Base-by-base conservation (phyloP, 1,139 yeast species). In the Nadsonia commutata region DNA sequence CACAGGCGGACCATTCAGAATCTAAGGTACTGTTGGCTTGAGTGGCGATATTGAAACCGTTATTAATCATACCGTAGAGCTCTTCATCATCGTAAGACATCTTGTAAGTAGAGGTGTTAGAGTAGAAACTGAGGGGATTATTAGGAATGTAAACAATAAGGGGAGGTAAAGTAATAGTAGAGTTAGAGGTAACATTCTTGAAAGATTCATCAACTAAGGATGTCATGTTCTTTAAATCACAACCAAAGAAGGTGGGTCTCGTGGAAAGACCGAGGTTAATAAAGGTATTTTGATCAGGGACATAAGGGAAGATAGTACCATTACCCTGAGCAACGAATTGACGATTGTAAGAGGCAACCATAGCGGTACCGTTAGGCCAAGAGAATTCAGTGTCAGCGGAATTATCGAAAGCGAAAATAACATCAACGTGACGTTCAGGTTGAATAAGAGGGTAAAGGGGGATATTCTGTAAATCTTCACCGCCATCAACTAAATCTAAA, bases 401-500 rank as follows among this genome's bases (percentile, higher is more conserved):
- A 61, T 80, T 82, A 57, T 86, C 97, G 56, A 76, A 78, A 0
- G 94, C 94, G 59, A 86, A 74, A 31, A 86, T 71, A 11, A 81
- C 75, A 57, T 86, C 97, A 19, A 85, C 68, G n/a, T 68, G 66
- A 56, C 96, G 73, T 40, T 70, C 71, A 9, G 75, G 72, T 60
- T 80, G 90, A 40, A 85, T 60, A 52, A 85, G 67, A 19, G 96
- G 95, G 48, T 72, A 68, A 40, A 84, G 64, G 8, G 96, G 96
- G 23, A 86, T 69, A 52, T 80, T 81, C 58, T 85, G 90, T 13
- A 61, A 62, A 62, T 83, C 95, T 60, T 80, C 88, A 51, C 95
- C 95, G 48, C 95, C 95, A 57, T 86, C 96, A n/a, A 78, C 88
- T 48, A 85, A 67, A 55, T 63, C 73, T 39, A 86, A 67, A 3